Evolutionary conservation across 2,329 filamentous ascomycete species (phyloP), one percentile per base, ranked within the genome.

Genomic region (Colletotrichum navitas): DNA sequence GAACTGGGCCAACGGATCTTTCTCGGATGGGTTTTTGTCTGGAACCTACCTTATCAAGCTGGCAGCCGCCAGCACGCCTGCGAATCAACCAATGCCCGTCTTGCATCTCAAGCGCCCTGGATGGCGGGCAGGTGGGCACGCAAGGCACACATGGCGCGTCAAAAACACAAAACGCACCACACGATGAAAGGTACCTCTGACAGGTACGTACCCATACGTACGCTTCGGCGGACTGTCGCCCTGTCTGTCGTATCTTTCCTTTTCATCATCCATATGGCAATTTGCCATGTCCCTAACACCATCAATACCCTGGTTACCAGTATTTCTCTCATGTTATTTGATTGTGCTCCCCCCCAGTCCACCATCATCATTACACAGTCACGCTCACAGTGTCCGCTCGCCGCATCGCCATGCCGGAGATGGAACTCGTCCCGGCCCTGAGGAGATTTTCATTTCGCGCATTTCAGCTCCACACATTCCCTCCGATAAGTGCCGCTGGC

Each of bases 81-180:
- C 63, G 58, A 63, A 63, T 45, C 47, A 56, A 63, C 51, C 47
- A 56, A 66, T 41, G 34, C 24, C 24, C 47, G 61, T 70, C 63
- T 54, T 55, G 63, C 67, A 56, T 41, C 16, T 26, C 63, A 49
- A 52, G 49, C 34, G 55, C 56, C 29, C 24, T 32, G 24, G 41
- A 54, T 18, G 58, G 61, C 36, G 18, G 29, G 4, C 18, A 41
- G 39, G 39, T 41, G 16, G 39, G 39, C 8, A 41, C 5, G 39
- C 4, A 39, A 39, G 36, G 36, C 4, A 41, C 5, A 21, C 29
- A 29, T 39, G 51, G 18, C 29, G 5, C 29, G 18, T 11, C 7
- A 5, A n/a, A 18, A 29, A 55, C 21, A 36, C 29, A 54, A 39
- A 36, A 36, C 12, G n/a, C 36, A 47, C 18, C 16, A 7, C 18